Evolutionary conservation across 2,329 filamentous ascomycete genomes (phyloP).

Genomic region (Phoma herbarum): DNA sequence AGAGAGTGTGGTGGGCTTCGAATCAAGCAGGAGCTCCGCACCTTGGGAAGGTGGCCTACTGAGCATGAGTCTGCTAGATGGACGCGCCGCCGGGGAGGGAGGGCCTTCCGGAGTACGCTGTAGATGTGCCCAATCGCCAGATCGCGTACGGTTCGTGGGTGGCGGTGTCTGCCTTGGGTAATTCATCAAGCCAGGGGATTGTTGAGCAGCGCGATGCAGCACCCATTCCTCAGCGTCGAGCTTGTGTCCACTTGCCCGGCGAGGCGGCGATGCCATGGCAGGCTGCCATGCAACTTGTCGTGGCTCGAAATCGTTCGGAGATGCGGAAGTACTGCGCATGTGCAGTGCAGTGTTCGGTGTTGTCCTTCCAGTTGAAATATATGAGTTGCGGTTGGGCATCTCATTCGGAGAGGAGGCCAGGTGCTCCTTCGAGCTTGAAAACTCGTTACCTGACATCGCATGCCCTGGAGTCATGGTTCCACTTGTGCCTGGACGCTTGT

Average conservation of each 20-base stretch:
- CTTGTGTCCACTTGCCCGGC: slow-evolving; percentile 57
- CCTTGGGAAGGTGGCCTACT: slow-evolving; percentile 65
- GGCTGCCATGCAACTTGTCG: slow-evolving; percentile 85
- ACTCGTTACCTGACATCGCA: slow-evolving; percentile 37
- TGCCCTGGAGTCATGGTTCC: slow-evolving; percentile 58
- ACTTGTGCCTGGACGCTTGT: slow-evolving; percentile 64
- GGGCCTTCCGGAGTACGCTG: slow-evolving; percentile 42
- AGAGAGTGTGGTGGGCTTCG: slow-evolving; percentile 71
- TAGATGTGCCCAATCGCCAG: slow-evolving; percentile 57
- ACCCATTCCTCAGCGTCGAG: slow-evolving; percentile 85
- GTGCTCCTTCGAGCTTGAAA: slow-evolving; percentile 47
- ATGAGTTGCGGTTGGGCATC: slow-evolving; percentile 38
- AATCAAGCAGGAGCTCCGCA: slow-evolving; percentile 61
- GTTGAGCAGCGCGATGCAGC: slow-evolving; percentile 72
- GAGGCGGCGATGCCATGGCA: slow-evolving; percentile 61
- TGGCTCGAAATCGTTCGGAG: slow-evolving; percentile 61
- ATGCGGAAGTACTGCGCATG: slow-evolving; percentile 49
- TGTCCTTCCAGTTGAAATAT: slow-evolving; percentile 39
- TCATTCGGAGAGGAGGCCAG: slow-evolving; percentile 41
- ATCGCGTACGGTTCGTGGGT: slow-evolving; percentile 54
- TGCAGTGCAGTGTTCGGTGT: slow-evolving; percentile 55
- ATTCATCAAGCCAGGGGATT: slow-evolving; percentile 55
- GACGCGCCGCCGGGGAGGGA: slow-evolving; percentile 32
- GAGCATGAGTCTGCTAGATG: slow-evolving; percentile 43
- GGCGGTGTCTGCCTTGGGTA: slow-evolving; percentile 65